Evolutionary conservation across 305 asterid species (phyloP).

Genomic region (Solanum hybrid): DNA sequence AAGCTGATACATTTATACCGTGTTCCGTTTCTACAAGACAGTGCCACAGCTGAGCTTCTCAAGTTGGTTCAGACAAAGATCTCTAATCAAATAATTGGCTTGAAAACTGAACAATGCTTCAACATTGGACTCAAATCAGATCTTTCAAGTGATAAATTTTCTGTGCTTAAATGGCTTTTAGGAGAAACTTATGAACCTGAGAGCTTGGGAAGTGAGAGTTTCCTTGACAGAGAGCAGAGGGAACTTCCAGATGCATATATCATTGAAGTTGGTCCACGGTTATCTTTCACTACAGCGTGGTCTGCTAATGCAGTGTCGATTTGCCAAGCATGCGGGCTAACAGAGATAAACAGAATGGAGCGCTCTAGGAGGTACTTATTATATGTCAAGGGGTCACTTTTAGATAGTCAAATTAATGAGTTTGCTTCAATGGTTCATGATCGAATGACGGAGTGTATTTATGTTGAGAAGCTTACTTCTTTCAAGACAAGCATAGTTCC

Average conservation of each 20-base stretch:
- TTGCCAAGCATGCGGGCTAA: conserved; percentile 77
- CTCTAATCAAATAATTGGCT: conserved; percentile 47
- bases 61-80: conserved; percentile 48
- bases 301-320: conserved; percentile 91
- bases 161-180: conserved; percentile 72
- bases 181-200: conserved; percentile 87
- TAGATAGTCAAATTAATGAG: conserved; percentile 52
- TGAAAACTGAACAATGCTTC: conserved; percentile 81
- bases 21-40: conserved; percentile 47
- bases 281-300: conserved; percentile 96
- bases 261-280: conserved; percentile 88
- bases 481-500: conserved; percentile 59
- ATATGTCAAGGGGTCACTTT: conserved; percentile 33
- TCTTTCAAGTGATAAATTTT: conserved; percentile 46
- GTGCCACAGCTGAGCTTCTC: conserved; percentile 63
- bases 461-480: conserved; percentile 59
- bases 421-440: conserved; percentile 82
- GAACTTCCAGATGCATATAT: conserved; percentile 21
- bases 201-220: conserved; percentile 55
- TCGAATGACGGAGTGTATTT: conserved; percentile 86
- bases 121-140: conserved; percentile 56
- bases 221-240: conserved; percentile 31
- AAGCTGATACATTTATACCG: conserved; percentile 68
- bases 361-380: conserved; percentile 79
- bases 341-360: conserved; percentile 66